Evolutionary conservation across 2,329 filamentous ascomycete species (phyloP).

Genomic region (Sarocladium oryzae): DNA sequence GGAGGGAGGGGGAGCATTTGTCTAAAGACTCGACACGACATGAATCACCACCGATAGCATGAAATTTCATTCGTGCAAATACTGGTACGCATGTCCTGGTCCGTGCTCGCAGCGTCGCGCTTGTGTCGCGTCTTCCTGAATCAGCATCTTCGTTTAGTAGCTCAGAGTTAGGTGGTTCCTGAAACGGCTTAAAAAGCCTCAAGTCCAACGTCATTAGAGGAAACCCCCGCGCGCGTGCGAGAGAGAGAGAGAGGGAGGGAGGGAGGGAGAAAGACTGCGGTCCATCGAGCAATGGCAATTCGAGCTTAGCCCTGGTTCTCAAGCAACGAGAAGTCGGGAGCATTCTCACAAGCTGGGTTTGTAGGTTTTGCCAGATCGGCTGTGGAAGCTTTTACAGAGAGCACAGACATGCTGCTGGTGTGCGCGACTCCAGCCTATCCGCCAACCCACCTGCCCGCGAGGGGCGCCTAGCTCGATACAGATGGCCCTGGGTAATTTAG

Average conservation of each 20-base stretch:
- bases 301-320: too few species aligned
- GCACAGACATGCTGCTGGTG: background rate
- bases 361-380: too few species aligned
- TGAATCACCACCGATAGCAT: background rate
- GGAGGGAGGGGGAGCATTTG: too few species aligned
- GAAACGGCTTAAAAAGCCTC: background rate
- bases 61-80: background rate
- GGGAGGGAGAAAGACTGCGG: too few species aligned
- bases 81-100: background rate
- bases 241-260: too few species aligned
- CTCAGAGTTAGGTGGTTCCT: background rate
- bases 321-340: too few species aligned
- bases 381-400: background rate
- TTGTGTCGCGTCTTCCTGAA: background rate
- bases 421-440: background rate
- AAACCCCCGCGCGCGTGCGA: too few species aligned
- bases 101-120: background rate
- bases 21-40: too few species aligned
- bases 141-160: background rate
- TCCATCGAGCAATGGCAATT: too few species aligned
- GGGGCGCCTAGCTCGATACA: conserved; percentile 17
- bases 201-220: too few species aligned
- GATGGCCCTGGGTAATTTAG: conserved; percentile 36
- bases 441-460: background rate
- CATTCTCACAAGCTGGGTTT: too few species aligned